Percentiles rank a stretch among this genome's conserved stretches.
Evolutionary conservation across 768 basidiomycete genomes (phyloP).

Genomic region (Imleria badia): DNA sequence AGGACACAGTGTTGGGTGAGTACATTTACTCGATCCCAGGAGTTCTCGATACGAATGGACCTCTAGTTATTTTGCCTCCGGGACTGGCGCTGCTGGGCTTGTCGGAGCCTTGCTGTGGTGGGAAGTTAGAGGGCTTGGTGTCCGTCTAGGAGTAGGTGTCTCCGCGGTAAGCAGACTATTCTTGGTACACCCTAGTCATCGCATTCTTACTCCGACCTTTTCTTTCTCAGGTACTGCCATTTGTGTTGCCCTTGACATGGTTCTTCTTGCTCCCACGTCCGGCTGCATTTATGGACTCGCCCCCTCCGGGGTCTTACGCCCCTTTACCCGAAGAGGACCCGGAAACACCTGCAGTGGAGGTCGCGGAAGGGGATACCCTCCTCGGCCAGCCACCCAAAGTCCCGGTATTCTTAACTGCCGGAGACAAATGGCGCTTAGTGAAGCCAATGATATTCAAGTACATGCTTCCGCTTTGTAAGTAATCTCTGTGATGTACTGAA

Average conservation of each 20-base stretch:
- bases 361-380: constrained; percentile 32
- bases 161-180: constrained; percentile 60
- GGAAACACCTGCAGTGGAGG: constrained; percentile 16
- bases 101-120: constrained; percentile 95
- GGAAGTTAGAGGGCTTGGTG: constrained; percentile 83
- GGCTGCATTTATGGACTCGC: constrained; percentile 45
- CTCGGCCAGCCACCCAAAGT: constrained; percentile 37
- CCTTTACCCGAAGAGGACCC: constrained; percentile 37
- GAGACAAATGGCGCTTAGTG: constrained; percentile 81
- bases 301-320: constrained; percentile 37
- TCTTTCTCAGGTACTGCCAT: constrained; percentile 66
- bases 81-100: constrained; percentile 93
- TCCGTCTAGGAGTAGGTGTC: constrained; percentile 77
- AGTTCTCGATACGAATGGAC: background rate
- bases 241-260: constrained; percentile 75
- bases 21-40: background rate
- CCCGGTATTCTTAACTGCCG: constrained; percentile 53
- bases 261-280: constrained; percentile 72
- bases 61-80: constrained; percentile 83
- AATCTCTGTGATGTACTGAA: background rate
- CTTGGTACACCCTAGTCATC: background rate
- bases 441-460: constrained; percentile 77
- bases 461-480: constrained; percentile 92
- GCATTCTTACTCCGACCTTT: background rate
- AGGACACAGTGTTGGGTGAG: constrained; percentile 80